Base-by-base conservation (phyloP, 129 eudicot genomes). In the Solidago caesia region DNA sequence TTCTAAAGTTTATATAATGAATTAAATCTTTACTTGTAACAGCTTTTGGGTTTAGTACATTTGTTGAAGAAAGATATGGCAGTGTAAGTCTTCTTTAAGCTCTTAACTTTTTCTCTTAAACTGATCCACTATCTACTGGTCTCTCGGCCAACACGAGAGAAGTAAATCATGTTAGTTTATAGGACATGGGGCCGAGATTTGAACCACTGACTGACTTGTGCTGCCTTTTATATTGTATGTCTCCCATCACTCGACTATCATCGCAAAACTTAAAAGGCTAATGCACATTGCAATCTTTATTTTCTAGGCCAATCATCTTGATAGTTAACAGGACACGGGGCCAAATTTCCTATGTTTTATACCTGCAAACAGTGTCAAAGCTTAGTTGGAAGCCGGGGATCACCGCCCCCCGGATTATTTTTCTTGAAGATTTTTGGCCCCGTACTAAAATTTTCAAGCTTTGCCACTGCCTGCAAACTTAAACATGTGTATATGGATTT, bases 31-130 rank as follows among this genome's bases (percentile, higher is more conserved):
- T 33, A 53, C 39, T 65, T 66, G 53, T 66, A 48, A 69, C 81
- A 77, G 81, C 61, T 42, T 33, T 33, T 48, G 11, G 14, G 42
- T 16, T 47, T 60, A 44, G 25, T 6, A 68, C 61, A 56, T 56
- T 57, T 70, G 41, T 69, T 59, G 43, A 44, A 59, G 75, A 77
- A 15, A 33, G 33, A 47, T 15, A 77, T 77, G 81, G 62, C 81
- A 59, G 81, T 77, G 81, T 77, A 77, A 77, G 75, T 69, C 64
- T 48, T 12, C 43, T 73, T 77, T 42, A 44, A 46, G 61, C 68
- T 58, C 21, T 56, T 14, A 58, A 76, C n/a, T 56, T 56, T 67
- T 27, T 44, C 7, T 25, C 68, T 57, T 58, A 76, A 14, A 67
- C 27, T 4, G 66, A 53, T 75, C 72, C 57, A 64, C 8, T n/a